Evolutionary conservation across 2,329 filamentous ascomycete species (phyloP).

Genomic region (Gnomoniopsis sp.): DNA sequence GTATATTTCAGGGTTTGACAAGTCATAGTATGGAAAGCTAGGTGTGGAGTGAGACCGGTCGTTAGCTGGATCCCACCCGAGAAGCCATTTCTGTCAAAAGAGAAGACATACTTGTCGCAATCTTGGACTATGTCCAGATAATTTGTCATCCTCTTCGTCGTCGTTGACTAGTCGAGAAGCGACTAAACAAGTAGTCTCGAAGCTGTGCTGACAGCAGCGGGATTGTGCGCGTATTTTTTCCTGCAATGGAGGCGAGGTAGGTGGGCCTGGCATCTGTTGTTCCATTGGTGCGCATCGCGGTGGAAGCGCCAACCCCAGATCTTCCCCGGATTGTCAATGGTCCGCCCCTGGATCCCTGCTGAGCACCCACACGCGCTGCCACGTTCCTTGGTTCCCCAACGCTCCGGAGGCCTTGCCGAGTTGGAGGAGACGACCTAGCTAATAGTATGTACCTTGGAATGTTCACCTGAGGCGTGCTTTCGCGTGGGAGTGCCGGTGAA

Average conservation of each 20-base stretch:
- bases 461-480: not conserved
- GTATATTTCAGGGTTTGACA: not conserved
- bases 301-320: slow-evolving; percentile 5
- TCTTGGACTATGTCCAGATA: not conserved
- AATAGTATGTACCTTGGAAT: not conserved
- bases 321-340: slow-evolving; percentile 14
- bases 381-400: slow-evolving; percentile 17
- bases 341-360: slow-evolving; percentile 7
- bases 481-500: not conserved
- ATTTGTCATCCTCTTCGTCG: not conserved
- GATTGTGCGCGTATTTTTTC: slow-evolving; percentile 17
- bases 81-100: too few relatives aligned
- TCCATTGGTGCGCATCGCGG: slow-evolving; percentile 18
- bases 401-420: not conserved
- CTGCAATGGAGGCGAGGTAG: slow-evolving; percentile 2
- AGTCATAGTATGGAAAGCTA: not conserved
- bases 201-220: slow-evolving; percentile 2
- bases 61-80: not conserved
- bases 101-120: not conserved
- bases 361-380: not conserved
- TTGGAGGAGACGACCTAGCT: not conserved
- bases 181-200: not conserved
- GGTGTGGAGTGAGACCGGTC: too few relatives aligned
- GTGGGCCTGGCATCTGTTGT: not conserved
- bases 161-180: not conserved